Base-by-base conservation (phyloP, 192 early-diverging fungal species). In the Coemansia sp. region DNA sequence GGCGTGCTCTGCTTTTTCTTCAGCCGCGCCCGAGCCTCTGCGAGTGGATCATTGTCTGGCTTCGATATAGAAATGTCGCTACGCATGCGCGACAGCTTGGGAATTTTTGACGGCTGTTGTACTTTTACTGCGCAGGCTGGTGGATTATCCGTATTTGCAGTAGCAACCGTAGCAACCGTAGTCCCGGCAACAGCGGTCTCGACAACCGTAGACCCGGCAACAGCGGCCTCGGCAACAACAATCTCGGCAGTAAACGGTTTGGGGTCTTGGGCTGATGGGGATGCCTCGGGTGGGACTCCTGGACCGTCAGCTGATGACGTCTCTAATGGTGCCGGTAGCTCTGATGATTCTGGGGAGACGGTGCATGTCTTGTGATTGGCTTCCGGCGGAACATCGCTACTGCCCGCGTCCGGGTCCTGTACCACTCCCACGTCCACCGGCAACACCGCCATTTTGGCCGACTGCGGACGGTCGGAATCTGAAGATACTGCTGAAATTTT, bases 1-100 rank as follows among this genome's bases (percentile, higher is more conserved):
- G 76, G 71, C 2, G 76, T 63, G 56, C 76, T 79, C 64, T 79
- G 65, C 53, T 79, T 79, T 46, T 70, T 79, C 54, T 73, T 73
- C 28, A 79, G 70, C 56, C 76, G 66, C 36, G 67, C 63, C 25
- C 76, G 76, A 11, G 56, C 67, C 31, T 73, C 70, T 3, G 76
- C 70, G 37, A 79, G 49, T 28, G 76, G 70, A 53, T 73, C 76
- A 1, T 40, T 34, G 3, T 58, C 37, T 21, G 50, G 34, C 31
- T 50, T 62, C 17, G 17, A 37, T n/a, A 64, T 6, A 3, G 72
- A 24, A 26, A 55, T 49, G 36, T 74, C 71, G 18, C 60, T 77
- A 14, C 56, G 68, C 24, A 61, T 58, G 18, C 65, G 68, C 17
- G 36, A 25, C 65, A 77, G 67, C 9, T 23, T 44, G 3, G 74